These are phyloP conservation scores for Candida parachauliodes DNA, from an alignment of 805 yeast genomes.

Conservation along the genomic window DNA sequence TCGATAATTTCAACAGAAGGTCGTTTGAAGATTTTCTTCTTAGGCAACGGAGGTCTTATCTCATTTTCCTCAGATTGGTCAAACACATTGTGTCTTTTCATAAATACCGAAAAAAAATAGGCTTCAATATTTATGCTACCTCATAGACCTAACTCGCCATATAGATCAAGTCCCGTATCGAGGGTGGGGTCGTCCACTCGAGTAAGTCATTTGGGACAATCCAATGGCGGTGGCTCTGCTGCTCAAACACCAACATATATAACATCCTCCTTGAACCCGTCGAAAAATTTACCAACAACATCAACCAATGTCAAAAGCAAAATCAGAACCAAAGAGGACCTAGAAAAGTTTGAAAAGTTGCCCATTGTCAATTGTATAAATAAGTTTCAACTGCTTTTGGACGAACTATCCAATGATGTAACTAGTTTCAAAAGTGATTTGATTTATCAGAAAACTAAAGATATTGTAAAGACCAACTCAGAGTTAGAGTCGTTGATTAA, in stretches of 20 bases:
- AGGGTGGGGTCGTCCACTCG: conserved; percentile 33
- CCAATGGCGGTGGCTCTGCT: conserved; percentile 8
- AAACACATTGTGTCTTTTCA: conserved; percentile 7
- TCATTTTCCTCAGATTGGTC: conserved; percentile 3
- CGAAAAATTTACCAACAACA: conserved; percentile 24
- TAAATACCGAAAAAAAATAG: neutral
- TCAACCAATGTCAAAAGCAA: conserved; percentile 14
- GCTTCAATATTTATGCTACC: conserved; percentile 21
- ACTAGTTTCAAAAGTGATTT: conserved; percentile 32
- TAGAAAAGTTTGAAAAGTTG: conserved; percentile 26
- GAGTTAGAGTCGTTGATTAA: conserved; percentile 21
- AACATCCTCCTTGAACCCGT: conserved; percentile 38
- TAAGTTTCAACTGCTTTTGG: conserved; percentile 27
- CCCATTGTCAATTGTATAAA: conserved; percentile 29
- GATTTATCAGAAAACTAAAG: conserved; percentile 20
- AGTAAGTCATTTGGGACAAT: conserved; percentile 21
- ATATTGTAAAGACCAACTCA: conserved; percentile 25
- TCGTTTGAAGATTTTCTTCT: conserved; percentile 6
- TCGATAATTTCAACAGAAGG: conserved; percentile 2
- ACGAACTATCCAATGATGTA: conserved; percentile 25
- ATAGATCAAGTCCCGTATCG: conserved; percentile 32
- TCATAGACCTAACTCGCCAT: conserved; percentile 23
- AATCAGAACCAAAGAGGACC: conserved; percentile 21
- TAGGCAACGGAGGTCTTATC: neutral
- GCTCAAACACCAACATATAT: conserved; percentile 36